Base-by-base conservation (phyloP, 306 rosid genomes). In the Oemleria cerasiformis region DNA sequence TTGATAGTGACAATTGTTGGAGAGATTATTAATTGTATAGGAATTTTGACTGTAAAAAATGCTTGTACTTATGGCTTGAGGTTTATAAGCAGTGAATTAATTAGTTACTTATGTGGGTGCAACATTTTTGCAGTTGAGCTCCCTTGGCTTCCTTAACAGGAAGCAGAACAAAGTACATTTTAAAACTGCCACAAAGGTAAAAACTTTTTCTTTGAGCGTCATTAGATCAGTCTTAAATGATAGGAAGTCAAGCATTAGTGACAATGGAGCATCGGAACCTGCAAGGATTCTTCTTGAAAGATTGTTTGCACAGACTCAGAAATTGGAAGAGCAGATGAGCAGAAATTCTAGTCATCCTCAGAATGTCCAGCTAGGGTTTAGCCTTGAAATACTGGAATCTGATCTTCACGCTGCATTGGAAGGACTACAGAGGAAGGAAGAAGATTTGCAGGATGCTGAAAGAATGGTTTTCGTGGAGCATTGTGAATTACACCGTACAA, bases 271-370 rank as follows among this genome's bases (percentile, higher is more conserved):
- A 14, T 74, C 92, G 39, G 92, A 89, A 58, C 84, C 94, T 30
- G 90, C 97, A 3, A 91, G 90, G 80, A 63, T 85, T 76, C 92
- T 95, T 53, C 95, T 91, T 8, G 96, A 91, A 62, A 89, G 96
- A 59, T 63, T 95, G 83, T 95, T 87, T 75, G 86, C 85, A 55
- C 91, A 86, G 86, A 89, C 97, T 1, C 92, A 91, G 79, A 89
- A 78, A 67, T 77, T 90, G 79, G 96, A 90, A 69, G 76, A 85
- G 40, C 91, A 70, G 75, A 83, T 87, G 73, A 81, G 43, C 19
- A 77, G 82, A 36, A 67, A 80, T 68, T 78, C 84, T 62, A 73
- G 10, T 60, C 64, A 20, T 50, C 78, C 84, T 63, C 82, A 72
- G 67, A 87, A 80, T 64, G 76, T 50, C 73, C 84, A 70, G 68